Evolutionary conservation across 2,329 filamentous ascomycete species (phyloP), one percentile per base, ranked within the genome.

Genomic region (Phialemoniopsis sp.): DNA sequence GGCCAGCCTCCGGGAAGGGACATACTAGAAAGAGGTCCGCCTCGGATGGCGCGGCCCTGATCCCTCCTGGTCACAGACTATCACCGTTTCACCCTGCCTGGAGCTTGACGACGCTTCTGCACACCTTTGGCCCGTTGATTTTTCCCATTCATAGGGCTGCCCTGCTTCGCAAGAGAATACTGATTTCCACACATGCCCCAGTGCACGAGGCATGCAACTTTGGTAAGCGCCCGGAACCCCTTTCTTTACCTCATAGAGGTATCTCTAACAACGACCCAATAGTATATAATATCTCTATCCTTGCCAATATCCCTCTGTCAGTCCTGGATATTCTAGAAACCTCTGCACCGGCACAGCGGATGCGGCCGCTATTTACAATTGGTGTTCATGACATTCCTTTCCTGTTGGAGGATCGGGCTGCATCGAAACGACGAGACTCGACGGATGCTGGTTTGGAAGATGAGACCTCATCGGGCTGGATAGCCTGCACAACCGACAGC

Each of bases 261-360:
- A n/a, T n/a, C 9, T 29, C 40, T 55, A 37, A 62, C 53, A 41
- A 52, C 46, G 17, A 45, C 29, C 13, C 21, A 7, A 16, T 46
- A 91, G 93, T 97, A 46, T 98, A 97, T 64, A 82, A 93, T 58
- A 78, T 97, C 37, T 96, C 91, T n/a, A 76, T 97, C 39, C 72
- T 98, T 28, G 89, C 90, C 33, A 95, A 89, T 50, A 84, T 97
- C 32, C 89, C 93, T 19, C 73, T 83, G 29, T 80, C 85, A 21
- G 76, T 89, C 32, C 72, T 76, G 41, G 80, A 89, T 37, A 66
- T 84, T 13, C 70, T 95, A n/a, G 78, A 83, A 15, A 59, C 76
- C 1, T 71, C 73, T 18, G 73, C 78, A 4, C 71, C 80, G 18
- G 72, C 78, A 1, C 73, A 85, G 44, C 74, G 88, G 42, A 73